Evolutionary conservation across 495 filamentous ascomycete genomes (phyloP), one percentile per base, ranked within the genome.

Genomic region (Aspergillus cavernicola): DNA sequence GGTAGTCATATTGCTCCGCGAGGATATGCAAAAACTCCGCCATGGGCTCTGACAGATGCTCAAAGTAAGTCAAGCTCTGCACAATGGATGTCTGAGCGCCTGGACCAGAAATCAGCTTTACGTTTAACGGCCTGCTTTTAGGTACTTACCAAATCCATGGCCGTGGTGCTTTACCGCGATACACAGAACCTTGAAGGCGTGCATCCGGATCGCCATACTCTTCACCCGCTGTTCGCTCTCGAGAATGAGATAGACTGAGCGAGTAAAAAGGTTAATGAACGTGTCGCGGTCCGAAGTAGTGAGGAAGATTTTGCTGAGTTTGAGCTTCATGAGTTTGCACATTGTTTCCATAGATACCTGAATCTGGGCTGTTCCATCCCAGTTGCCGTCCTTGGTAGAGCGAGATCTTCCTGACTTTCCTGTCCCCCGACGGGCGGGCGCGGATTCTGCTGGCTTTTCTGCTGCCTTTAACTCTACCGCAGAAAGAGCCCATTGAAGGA

Each of bases 91-190:
- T 97, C 81, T 97, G 93, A 18, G 93, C 95, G 41, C 89, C 92
- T 96, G 53, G 16, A n/a, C 26, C 18, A 13, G 13, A 3, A 15
- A 45, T 68, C 35, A 73, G 62, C 23, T 40, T 18, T 11, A 13
- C 41, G 13, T 20, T 56, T 15, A 24, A 20, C 13, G 3, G 4
- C 23, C n/a, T 33, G 15, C 16, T 19, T 3, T 8, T 13, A 0
- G n/a, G 6, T 58, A 40, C 80, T 53, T 79, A 95, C 91, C 92
- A 66, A 95, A 97, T 53, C 85, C 93, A 67, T 99, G 93, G 3
- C 95, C 93, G 67, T 99, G 95, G 65, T 99, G 93, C 70, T 99
- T 99, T 37, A 97, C 85, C 26, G 93, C 92, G 48, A 97, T 89
- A 64, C 95, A 97, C 4, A 97, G 78, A 18, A 97, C 92, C 68